Conservation (phyloP, 805 yeast species). For the Metschnikowia hibisci region DNA sequence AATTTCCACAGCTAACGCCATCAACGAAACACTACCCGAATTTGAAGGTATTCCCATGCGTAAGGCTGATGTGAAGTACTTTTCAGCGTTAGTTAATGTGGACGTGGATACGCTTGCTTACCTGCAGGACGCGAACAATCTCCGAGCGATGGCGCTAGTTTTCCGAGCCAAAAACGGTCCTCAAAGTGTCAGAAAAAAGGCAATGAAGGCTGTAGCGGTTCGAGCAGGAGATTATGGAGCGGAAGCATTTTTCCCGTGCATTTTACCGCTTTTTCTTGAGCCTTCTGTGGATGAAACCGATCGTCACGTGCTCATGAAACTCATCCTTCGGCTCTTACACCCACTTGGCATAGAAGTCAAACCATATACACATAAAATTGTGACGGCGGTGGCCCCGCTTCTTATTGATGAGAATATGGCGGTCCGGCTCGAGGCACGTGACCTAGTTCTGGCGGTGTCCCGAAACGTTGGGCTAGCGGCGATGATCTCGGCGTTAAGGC, state of each 20-base stretch:
- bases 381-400: conserved; percentile 74
- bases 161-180: conserved; percentile 76
- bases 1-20: conserved; percentile 23
- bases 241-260: conserved; percentile 57
- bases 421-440: conserved; percentile 76
- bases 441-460: conserved; percentile 67
- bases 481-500: conserved; percentile 73
- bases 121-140: conserved; percentile 50
- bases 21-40: conserved; percentile 15
- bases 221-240: conserved; percentile 68
- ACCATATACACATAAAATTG: conserved; percentile 70
- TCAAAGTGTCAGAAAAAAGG: conserved; percentile 60
- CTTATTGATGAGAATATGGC: conserved; percentile 73
- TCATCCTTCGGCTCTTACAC: conserved; percentile 64
- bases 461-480: conserved; percentile 79
- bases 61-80: conserved; percentile 66
- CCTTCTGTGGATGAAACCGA: conserved; percentile 74
- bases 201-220: conserved; percentile 64
- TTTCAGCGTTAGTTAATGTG: conserved; percentile 49
- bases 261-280: conserved; percentile 76
- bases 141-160: conserved; percentile 58
- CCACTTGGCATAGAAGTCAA: conserved; percentile 60
- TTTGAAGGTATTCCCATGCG: conserved; percentile 29
- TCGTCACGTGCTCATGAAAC: conserved; percentile 74
- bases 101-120: conserved; percentile 16